Conservation (phyloP, 805 yeast species). For the Brettanomyces custersianus region DNA sequence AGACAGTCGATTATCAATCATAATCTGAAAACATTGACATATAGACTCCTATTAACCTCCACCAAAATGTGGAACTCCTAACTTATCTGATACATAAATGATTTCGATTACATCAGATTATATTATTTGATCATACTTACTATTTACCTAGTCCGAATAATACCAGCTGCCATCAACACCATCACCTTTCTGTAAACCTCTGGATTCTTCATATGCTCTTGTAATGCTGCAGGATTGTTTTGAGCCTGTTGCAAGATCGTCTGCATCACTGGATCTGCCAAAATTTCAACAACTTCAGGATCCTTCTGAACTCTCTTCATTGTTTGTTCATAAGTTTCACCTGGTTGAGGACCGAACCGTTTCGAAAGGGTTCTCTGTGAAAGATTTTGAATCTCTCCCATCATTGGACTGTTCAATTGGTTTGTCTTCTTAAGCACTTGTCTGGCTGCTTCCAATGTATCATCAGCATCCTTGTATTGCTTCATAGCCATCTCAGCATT, state of each 20-base stretch:
- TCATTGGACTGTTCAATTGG: conserved; percentile 41
- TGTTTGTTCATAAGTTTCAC: conserved; percentile 92
- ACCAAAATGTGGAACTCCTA: too few relatives aligned
- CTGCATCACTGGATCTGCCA: conserved; percentile 95
- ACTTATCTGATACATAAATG: too few relatives aligned
- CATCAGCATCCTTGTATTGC: conserved; percentile 74
- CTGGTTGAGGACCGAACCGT: conserved; percentile 74
- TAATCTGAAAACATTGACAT: too few relatives aligned
- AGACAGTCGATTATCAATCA: too few relatives aligned
- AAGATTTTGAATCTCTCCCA: conserved; percentile 75
- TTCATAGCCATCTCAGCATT: conserved; percentile 86
- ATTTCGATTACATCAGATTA: too few relatives aligned
- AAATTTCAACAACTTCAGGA: conserved; percentile 85
- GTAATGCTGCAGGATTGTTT: conserved; percentile 91
- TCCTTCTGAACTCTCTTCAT: conserved; percentile 84
- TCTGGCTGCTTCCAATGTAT: conserved; percentile 73
- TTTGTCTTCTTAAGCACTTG: conserved; percentile 56
- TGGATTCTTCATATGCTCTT: conserved; percentile 97
- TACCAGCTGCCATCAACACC: conserved; percentile 91
- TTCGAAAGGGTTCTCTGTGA: conserved; percentile 67
- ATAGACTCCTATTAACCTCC: too few relatives aligned
- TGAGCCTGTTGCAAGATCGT: conserved; percentile 89
- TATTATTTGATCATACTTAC: background rate
- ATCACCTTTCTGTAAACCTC: conserved; percentile 82
- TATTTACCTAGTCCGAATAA: conserved; percentile 72